Conservation (phyloP, 1,284 basidiomycete species). For the Agaricales sp. region DNA sequence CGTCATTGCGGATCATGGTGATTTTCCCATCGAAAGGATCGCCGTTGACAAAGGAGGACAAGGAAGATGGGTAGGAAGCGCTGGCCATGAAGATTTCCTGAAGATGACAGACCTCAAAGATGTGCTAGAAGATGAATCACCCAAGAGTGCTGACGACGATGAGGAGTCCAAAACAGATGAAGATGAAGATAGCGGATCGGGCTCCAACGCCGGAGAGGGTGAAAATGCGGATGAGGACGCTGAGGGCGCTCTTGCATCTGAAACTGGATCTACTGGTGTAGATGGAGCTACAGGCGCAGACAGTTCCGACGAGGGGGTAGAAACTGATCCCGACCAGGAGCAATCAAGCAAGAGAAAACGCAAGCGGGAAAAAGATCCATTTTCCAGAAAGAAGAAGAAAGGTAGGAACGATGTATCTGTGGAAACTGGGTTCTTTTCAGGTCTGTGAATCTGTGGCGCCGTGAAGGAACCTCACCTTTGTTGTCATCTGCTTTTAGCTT, state of each 20-base stretch:
- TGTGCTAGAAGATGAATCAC: constrained; percentile 34
- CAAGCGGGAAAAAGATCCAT: constrained; percentile 39
- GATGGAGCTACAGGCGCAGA: constrained; percentile 17
- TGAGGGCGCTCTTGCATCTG: constrained; percentile 13
- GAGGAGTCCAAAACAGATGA: constrained; percentile 11
- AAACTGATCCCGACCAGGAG: constrained; percentile 23
- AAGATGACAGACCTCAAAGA: constrained; percentile 75
- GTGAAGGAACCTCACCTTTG: constrained; percentile 1
- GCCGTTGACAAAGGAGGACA: constrained; percentile 43
- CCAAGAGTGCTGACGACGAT: constrained; percentile 24
- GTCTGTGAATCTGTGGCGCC: constrained; percentile 30
- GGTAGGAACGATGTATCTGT: constrained; percentile 44
- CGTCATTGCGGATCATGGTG: constrained; percentile 83
- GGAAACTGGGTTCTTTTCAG: constrained; percentile 61
- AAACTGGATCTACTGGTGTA: constrained; percentile 12
- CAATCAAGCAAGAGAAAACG: constrained; percentile 46
- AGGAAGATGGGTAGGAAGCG: constrained; percentile 76
- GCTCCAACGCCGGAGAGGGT: not conserved
- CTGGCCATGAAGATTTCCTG: constrained; percentile 84
- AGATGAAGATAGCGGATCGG: not conserved
- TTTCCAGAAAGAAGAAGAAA: constrained; percentile 42
- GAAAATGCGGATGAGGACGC: constrained; percentile 24
- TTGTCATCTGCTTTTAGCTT: not conserved
- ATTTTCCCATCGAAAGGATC: constrained; percentile 86
- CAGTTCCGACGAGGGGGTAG: constrained; percentile 27